A percentile compares a stretch with the other conserved stretches of the same genome.
phyloP scores from a whole-genome alignment of 495 filamentous ascomycete species.

The Neurospora intermedia region DNA sequence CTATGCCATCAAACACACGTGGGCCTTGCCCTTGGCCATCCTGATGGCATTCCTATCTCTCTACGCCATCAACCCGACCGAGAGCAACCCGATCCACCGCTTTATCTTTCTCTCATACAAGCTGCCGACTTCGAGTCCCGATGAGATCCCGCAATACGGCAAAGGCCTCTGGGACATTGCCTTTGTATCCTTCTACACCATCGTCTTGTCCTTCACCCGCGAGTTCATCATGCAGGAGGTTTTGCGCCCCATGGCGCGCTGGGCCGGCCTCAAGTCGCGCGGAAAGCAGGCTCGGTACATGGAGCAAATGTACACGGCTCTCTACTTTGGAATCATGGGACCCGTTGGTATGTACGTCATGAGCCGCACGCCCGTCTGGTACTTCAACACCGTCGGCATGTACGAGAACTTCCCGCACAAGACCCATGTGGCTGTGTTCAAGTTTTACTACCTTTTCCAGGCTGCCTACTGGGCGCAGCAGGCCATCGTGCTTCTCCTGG shows the following conservation, averaged over 20 bases:
- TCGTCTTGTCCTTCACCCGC: constrained; percentile 84
- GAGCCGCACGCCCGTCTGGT: constrained; percentile 87
- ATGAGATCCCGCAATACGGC: constrained; percentile 64
- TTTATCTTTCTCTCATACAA: constrained; percentile 93
- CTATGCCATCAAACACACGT: constrained; percentile 62
- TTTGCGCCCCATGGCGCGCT: constrained; percentile 66
- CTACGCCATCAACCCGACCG: constrained; percentile 69
- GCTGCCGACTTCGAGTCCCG: constrained; percentile 43
- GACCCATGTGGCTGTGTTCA: constrained; percentile 77
- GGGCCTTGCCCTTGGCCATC: constrained; percentile 68
- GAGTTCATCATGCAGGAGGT: constrained; percentile 95
- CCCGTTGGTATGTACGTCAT: constrained; percentile 89
- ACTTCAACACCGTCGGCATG: constrained; percentile 87
- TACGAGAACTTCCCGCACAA: constrained; percentile 86
- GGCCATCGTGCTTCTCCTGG: constrained; percentile 76
- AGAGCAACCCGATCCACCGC: constrained; percentile 71
- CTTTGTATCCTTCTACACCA: constrained; percentile 82
- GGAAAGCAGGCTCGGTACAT: constrained; percentile 88
- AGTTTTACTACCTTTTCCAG: constrained; percentile 94
- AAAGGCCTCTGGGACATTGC: constrained; percentile 79
- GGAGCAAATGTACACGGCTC: constrained; percentile 95
- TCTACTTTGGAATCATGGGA: constrained; percentile 82
- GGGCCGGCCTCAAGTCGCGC: constrained; percentile 57
- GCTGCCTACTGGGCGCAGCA: constrained; percentile 96
- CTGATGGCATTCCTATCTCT: constrained; percentile 50